Evolutionary conservation across 805 yeast species (phyloP), one percentile per base, ranked within the genome.

Genomic region (Metschnikowia bowlesiae): DNA sequence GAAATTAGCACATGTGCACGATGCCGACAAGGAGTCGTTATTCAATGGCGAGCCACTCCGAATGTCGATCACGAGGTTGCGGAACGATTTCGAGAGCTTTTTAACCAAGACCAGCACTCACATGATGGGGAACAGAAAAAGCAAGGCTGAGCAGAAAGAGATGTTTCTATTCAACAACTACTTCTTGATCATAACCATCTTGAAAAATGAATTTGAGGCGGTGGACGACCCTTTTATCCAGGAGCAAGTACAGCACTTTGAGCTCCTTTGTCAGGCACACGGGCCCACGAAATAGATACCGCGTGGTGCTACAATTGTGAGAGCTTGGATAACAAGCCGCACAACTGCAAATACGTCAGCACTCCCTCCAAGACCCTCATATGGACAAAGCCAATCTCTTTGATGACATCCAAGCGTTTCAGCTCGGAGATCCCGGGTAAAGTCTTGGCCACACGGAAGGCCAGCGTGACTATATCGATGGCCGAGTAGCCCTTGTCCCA

Each of bases 331-430:
- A 89, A 69, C 72, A 94, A 75, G 6, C 96, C 95, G 45, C 89
- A 84, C 54, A 94, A 68, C 63, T 94, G 99, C 52, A 94, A 70
- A 64, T 86, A 86, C 0, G 96, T 83, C 9, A 89, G 82, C 4
- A 94, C 96, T 55, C 99, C 99, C 68, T 94, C 98, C 44, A 94
- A 72, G 1, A 94, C 84, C 53, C 97, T 75, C 91, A 94, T 85
- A 64, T 94, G 99, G 1, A 89, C 81, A 54, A 87, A 82, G 5
- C 99, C 99, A 41, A 94, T 89, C 59, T 87, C 90, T 62, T 84
- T 83, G 56, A 94, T 84, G 63, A 86, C 79, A 52, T 86, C 92
- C 53, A 94, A 73, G 55, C 96, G 72, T 49, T 74, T 75, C 46
- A 76, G 76, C 63, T 94, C 98, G 39, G 75, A 77, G 8, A 89